Conservation (phyloP, 2,329 filamentous ascomycete species). For the Talaromyces sp. region DNA sequence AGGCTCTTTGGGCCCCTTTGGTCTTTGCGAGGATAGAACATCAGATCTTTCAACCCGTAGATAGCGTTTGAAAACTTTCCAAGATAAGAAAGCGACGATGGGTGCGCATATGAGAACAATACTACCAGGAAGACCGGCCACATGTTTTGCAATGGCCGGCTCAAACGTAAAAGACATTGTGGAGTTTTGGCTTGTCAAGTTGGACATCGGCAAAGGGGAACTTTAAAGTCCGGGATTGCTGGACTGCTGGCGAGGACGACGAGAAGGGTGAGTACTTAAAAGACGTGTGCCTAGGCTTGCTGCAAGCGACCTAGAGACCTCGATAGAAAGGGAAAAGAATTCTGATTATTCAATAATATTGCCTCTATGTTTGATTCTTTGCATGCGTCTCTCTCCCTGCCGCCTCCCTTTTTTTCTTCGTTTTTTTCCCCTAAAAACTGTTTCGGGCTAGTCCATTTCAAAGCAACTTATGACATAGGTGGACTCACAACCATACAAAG, state of each 20-base stretch:
- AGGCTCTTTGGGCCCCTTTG: neutral
- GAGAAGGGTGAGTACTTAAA: neutral
- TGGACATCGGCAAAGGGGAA: neutral
- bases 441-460: neutral
- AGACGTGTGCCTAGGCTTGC: neutral
- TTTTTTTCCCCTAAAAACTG: neutral
- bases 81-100: neutral
- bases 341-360: neutral
- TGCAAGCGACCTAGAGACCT: neutral
- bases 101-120: neutral
- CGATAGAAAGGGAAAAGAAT: neutral
- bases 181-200: neutral
- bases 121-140: neutral
- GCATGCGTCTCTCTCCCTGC: neutral
- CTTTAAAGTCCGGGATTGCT: neutral
- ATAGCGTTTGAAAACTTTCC: neutral
- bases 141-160: neutral
- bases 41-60: neutral
- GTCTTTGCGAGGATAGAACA: neutral
- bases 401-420: neutral
- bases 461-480: neutral
- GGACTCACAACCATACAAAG: neutral
- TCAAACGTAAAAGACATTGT: constrained; percentile 2
- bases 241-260: neutral
- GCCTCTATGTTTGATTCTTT: neutral